Percentiles rank a stretch among this genome's conserved stretches.
Conservation (phyloP, 805 yeast species). For the Hanseniaspora singularis region DNA sequence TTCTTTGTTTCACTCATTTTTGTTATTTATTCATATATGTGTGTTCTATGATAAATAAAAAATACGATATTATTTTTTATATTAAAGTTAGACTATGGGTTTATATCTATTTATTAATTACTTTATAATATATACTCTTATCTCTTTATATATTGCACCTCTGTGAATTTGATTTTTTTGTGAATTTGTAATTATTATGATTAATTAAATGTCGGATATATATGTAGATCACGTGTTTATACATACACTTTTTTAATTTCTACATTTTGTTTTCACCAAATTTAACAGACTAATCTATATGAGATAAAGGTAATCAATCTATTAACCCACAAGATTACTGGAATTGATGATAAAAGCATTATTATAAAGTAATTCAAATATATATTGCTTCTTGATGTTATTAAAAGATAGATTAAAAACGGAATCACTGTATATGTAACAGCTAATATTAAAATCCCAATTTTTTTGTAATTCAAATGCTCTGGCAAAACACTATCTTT, state of each 20-base stretch:
- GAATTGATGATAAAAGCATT: background rate
- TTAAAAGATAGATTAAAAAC: background rate
- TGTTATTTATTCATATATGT: too few relatives aligned
- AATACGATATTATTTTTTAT: too few relatives aligned
- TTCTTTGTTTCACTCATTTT: too few relatives aligned
- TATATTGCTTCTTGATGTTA: background rate
- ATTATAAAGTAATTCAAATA: background rate
- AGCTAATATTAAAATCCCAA: background rate
- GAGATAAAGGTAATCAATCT: constrained; percentile 5
- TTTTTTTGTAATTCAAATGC: background rate
- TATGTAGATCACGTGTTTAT: background rate
- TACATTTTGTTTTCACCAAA: background rate
- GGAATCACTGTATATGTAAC: constrained; percentile 6
- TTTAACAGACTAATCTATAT: background rate
- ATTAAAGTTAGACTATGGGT: too few relatives aligned
- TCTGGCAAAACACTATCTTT: background rate
- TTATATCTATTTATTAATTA: too few relatives aligned
- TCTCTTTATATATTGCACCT: too few relatives aligned
- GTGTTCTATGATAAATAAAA: too few relatives aligned
- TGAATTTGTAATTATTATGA: too few relatives aligned
- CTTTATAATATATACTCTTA: too few relatives aligned
- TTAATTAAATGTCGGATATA: too few relatives aligned
- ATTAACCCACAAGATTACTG: constrained; percentile 8
- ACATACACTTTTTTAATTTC: too few relatives aligned
- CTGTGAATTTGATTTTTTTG: too few relatives aligned